phyloP scores from a whole-genome alignment of 1,284 basidiomycete species.

The Rhodotorula glutinis region DNA sequence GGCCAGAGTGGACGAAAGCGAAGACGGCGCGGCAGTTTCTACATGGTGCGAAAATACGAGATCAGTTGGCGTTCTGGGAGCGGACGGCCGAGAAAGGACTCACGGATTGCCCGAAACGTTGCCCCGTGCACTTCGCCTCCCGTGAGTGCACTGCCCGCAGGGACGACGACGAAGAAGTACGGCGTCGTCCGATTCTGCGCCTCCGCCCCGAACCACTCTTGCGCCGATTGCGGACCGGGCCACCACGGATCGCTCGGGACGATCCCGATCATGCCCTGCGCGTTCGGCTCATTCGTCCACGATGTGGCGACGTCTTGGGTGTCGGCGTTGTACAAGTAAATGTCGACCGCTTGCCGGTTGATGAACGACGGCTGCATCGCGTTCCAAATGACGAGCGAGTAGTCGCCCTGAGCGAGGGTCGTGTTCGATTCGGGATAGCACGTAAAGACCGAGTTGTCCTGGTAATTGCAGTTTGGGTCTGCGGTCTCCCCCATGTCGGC shows the following conservation, averaged over 20 bases:
- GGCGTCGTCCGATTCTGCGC: conserved; percentile 57
- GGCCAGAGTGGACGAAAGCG: conserved; percentile 27
- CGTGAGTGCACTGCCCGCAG: conserved; percentile 55
- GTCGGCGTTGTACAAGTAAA: conserved; percentile 68
- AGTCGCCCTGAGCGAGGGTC: conserved; percentile 63
- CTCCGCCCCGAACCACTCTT: conserved; percentile 49
- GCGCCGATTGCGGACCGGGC: conserved; percentile 52
- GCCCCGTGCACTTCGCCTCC: conserved; percentile 61
- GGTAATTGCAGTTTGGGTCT: conserved; percentile 46
- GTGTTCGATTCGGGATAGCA: conserved; percentile 63
- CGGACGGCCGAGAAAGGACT: conserved; percentile 47
- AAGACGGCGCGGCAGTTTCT: conserved; percentile 36
- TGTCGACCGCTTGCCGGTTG: conserved; percentile 54
- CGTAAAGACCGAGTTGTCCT: conserved; percentile 64
- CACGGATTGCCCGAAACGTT: conserved; percentile 71
- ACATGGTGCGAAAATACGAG: no score
- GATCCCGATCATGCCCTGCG: conserved; percentile 57
- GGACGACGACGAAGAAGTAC: conserved; percentile 68
- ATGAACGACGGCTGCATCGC: conserved; percentile 5
- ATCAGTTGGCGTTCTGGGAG: neutral
- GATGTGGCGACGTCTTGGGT: conserved; percentile 48
- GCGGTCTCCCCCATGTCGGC: no score
- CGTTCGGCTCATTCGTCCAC: conserved; percentile 53
- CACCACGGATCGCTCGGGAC: conserved; percentile 72
- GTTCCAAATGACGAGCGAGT: conserved; percentile 49